A percentile compares a stretch with the other conserved stretches of the same genome.
These are phyloP conservation scores for Amylocystis lapponica DNA, from an alignment of 768 basidiomycete species.

Conservation along the genomic window DNA sequence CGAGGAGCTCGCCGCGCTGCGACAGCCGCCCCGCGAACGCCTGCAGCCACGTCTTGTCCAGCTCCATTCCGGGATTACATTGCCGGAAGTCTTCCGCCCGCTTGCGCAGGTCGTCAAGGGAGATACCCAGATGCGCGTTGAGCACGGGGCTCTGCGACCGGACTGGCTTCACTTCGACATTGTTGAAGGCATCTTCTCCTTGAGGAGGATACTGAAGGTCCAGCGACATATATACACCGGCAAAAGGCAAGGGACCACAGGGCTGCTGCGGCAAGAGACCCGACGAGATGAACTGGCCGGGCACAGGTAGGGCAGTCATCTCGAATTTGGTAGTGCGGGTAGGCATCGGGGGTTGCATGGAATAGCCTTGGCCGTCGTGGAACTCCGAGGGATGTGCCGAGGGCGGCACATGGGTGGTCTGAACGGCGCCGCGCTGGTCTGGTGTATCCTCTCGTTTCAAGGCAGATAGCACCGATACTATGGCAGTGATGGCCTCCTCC, in stretches of 20 bases:
- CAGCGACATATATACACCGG: background rate
- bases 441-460: slow-evolving; percentile 5
- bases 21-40: slow-evolving; percentile 66
- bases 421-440: no score
- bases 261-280: background rate
- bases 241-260: background rate
- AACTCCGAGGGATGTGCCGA: no score
- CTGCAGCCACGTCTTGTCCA: slow-evolving; percentile 61
- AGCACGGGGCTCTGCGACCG: slow-evolving; percentile 39
- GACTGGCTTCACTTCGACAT: background rate
- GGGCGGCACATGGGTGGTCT: no score
- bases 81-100: slow-evolving; percentile 50
- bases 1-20: slow-evolving; percentile 46
- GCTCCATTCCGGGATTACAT: slow-evolving; percentile 49
- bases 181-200: background rate
- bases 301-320: background rate
- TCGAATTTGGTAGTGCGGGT: background rate
- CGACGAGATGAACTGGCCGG: slow-evolving; percentile 1
- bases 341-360: background rate
- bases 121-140: slow-evolving; percentile 59
- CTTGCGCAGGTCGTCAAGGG: slow-evolving; percentile 45
- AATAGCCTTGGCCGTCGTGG: no score
- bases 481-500: slow-evolving; percentile 19
- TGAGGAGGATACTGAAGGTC: background rate
- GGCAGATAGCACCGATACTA: slow-evolving; percentile 20